phyloP scores from a whole-genome alignment of 306 rosid species.

The Mucuna pruriens region DNA sequence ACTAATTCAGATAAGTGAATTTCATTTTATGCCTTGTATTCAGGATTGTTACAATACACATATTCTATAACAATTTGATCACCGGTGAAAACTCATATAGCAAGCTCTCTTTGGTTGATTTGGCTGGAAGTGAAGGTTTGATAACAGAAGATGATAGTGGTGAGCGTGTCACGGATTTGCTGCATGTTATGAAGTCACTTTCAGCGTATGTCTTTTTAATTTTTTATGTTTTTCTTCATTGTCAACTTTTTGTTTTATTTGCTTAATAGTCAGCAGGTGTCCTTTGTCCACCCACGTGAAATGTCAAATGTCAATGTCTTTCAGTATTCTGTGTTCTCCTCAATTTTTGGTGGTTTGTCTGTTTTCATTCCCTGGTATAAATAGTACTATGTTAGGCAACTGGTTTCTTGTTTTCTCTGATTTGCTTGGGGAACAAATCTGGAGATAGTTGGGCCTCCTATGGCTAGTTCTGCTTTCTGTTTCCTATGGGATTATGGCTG shows the following conservation, averaged over 20 bases:
- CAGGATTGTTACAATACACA: constrained; percentile 75
- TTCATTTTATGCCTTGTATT: constrained; percentile 38
- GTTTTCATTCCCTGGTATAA: not conserved
- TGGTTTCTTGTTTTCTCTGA: not conserved
- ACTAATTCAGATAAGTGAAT: constrained; percentile 34
- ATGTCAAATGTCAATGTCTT: not conserved
- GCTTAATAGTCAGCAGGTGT: not conserved
- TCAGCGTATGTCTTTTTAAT: constrained; percentile 71
- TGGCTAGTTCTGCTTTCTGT: constrained; percentile 8
- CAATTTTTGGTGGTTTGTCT: constrained; percentile 31
- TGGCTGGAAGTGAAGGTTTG: constrained; percentile 89
- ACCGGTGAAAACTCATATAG: constrained; percentile 73
- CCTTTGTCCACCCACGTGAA: not conserved
- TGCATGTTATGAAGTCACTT: constrained; percentile 92
- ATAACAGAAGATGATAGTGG: constrained; percentile 81
- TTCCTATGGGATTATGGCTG: not conserved
- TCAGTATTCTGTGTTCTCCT: not conserved
- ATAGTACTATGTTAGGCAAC: constrained; percentile 25
- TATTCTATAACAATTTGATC: constrained; percentile 66
- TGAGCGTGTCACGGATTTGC: constrained; percentile 79
- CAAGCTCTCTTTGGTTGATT: constrained; percentile 82
- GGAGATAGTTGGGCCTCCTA: not conserved
- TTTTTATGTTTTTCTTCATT: not conserved
- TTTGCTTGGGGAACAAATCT: constrained; percentile 17
- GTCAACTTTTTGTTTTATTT: constrained; percentile 3